These are phyloP conservation scores for Phytopythium delawarense DNA, from an alignment of 352 stramenopile species.

Conservation along the genomic window DNA sequence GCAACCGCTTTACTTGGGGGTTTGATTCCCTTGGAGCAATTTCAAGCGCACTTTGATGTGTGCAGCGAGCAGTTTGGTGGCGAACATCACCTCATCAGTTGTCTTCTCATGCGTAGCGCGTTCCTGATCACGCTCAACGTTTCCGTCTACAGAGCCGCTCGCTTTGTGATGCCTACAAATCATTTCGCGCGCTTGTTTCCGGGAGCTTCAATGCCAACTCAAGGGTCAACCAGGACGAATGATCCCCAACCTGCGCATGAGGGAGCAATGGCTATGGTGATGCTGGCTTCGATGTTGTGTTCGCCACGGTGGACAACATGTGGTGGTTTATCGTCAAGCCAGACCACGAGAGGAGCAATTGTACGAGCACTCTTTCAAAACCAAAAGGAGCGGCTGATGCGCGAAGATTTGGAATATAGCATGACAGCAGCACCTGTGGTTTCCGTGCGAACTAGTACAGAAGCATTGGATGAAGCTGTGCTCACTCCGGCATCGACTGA, in stretches of 20 bases:
- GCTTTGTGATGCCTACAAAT: not conserved
- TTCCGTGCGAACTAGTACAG: not conserved
- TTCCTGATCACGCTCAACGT: not conserved
- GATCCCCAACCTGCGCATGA: not conserved
- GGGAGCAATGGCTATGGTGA: not conserved
- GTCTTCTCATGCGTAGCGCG: not conserved
- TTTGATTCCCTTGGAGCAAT: not conserved
- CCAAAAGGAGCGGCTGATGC: slow-evolving; percentile 38
- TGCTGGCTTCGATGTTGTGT: not conserved
- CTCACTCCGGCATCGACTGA: not conserved
- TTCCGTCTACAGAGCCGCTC: not conserved
- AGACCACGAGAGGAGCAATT: not conserved
- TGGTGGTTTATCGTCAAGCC: not conserved
- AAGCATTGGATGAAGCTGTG: not conserved
- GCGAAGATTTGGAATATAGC: slow-evolving; percentile 15
- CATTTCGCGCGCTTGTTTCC: not conserved
- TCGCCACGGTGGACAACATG: not conserved
- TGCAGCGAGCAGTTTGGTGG: not conserved
- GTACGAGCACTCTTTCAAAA: slow-evolving; percentile 23
- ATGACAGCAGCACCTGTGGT: slow-evolving; percentile 12
- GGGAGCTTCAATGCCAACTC: not conserved
- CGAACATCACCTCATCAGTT: not conserved
- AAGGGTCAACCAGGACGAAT: not conserved
- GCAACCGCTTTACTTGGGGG: not conserved
- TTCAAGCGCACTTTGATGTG: not conserved